Base-by-base conservation (phyloP, 2,329 filamentous ascomycete species). In the Colletotrichum spaethianum region DNA sequence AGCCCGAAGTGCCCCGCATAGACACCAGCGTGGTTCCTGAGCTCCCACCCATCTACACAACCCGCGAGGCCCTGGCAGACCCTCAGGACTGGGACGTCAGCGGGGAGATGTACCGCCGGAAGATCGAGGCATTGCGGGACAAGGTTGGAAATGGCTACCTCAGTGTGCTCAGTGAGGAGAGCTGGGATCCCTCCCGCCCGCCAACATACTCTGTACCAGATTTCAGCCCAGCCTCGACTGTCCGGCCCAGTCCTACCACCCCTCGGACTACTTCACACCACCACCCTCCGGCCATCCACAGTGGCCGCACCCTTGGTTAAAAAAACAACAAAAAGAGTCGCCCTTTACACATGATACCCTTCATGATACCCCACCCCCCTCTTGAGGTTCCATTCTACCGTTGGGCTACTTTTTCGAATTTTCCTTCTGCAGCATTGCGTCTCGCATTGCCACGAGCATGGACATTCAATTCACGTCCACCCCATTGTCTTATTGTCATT, bases 91-190 rank as follows among this genome's bases (percentile, higher is more conserved):
- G 92, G 89, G 90, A 91, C 72, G 84, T 90, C 53, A 89, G 90
- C 70, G 93, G 93, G 65, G 94, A 96, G 77, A 85, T 94, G 9
- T 98, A 98, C 82, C 91, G 93, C 69, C 93, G 93, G 80, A 96
- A 96, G 81, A 93, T 98, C 66, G 95, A 98, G 81, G 91, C 93
- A 3, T 84, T 98, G 65, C 92, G 95, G 73, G 93, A 93, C 78
- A 94, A 96, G 78, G 92, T 98, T 75, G 95, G 95, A 40, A 94
- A 92, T 76, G 93, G 92, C 46, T 99, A 97, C 88, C 88, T 99
- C 48, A 95, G 92, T 74, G 94, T 93, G 18, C 86, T 98, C 62
- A 93, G 93, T 72, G 95, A 98, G 77, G 93, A 96, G 80, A 87
- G 84, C 52, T 92, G 90, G 89, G 87, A 90, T 73, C 76, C 83